phyloP scores from a whole-genome alignment of 768 basidiomycete species.

The Paxillus ammoniavirescens region DNA sequence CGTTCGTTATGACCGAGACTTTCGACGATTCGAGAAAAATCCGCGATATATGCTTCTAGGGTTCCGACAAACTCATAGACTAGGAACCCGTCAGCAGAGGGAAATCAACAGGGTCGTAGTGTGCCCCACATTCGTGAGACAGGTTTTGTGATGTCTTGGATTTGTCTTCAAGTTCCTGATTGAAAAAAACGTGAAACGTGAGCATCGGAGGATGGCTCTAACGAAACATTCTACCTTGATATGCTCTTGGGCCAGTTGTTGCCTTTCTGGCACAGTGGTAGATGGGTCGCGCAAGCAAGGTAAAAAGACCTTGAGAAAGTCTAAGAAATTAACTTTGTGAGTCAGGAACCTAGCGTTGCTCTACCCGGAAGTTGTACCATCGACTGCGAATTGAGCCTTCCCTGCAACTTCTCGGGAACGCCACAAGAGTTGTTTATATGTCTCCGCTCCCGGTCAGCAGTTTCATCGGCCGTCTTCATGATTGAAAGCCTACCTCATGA shows the following conservation, averaged over 20 bases:
- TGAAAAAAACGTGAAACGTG: background rate
- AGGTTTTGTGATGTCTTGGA: constrained; percentile 16
- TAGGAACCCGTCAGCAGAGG: background rate
- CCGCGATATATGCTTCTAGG: constrained; percentile 12
- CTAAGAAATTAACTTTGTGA: too few relatives aligned
- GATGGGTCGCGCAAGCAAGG: too few relatives aligned
- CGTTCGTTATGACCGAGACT: constrained; percentile 1
- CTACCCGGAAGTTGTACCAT: background rate
- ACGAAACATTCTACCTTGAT: too few relatives aligned
- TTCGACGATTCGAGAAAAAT: constrained; percentile 13
- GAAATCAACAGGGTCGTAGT: too few relatives aligned
- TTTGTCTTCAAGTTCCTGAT: constrained; percentile 11
- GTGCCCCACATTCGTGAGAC: constrained; percentile 16
- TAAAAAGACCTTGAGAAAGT: constrained; percentile 1
- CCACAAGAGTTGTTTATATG: background rate
- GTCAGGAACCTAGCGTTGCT: too few relatives aligned
- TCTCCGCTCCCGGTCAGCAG: too few relatives aligned
- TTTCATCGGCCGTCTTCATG: too few relatives aligned
- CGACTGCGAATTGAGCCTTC: too few relatives aligned
- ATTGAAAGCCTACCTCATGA: too few relatives aligned
- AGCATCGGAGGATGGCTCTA: too few relatives aligned
- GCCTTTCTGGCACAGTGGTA: too few relatives aligned
- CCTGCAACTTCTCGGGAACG: background rate
- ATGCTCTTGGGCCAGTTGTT: too few relatives aligned
- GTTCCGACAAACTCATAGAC: constrained; percentile 15